These are phyloP conservation scores for Coniosporium apollinis DNA, from an alignment of 495 filamentous ascomycete genomes.

Conservation along the genomic window DNA sequence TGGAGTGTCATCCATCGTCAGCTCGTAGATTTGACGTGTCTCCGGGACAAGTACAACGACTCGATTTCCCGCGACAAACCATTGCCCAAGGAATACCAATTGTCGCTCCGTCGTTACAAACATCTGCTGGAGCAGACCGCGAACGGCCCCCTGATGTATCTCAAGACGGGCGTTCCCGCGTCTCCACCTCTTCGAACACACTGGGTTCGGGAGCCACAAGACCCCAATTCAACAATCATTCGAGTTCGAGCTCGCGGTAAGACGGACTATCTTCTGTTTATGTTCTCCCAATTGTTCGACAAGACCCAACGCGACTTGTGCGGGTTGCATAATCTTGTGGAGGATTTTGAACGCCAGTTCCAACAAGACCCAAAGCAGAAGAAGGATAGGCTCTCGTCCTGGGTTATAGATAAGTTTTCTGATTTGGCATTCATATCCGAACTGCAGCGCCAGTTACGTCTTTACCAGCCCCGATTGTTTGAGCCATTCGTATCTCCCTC, in stretches of 20 bases:
- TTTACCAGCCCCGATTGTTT: constrained; percentile 35
- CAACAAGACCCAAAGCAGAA: constrained; percentile 20
- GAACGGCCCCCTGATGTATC: constrained; percentile 12
- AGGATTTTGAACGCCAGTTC: constrained; percentile 31
- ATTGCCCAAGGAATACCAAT: constrained; percentile 22
- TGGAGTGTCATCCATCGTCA: constrained; percentile 20
- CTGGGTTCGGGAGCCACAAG: constrained; percentile 14
- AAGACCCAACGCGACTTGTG: constrained; percentile 7
- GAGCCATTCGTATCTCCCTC: too few species aligned
- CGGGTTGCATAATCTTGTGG: constrained; percentile 22
- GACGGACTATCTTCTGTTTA: constrained; percentile 19
- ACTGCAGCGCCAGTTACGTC: constrained; percentile 25
- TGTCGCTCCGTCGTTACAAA: constrained; percentile 21
- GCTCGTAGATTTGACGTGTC: constrained; percentile 11
- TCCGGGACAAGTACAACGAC: constrained; percentile 18
- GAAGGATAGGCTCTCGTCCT: constrained; percentile 24
- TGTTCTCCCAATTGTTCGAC: constrained; percentile 19
- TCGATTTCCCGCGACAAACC: constrained; percentile 17
- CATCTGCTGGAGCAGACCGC: constrained; percentile 17
- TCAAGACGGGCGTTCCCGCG: constrained; percentile 12
- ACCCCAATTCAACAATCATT: constrained; percentile 8
- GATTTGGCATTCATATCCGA: constrained; percentile 29
- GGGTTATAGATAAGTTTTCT: constrained; percentile 21
- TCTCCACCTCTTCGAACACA: constrained; percentile 24
- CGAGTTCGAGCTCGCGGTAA: constrained; percentile 1